Conservation (phyloP, 768 basidiomycete species). For the Chlorophyllum brunneum region DNA sequence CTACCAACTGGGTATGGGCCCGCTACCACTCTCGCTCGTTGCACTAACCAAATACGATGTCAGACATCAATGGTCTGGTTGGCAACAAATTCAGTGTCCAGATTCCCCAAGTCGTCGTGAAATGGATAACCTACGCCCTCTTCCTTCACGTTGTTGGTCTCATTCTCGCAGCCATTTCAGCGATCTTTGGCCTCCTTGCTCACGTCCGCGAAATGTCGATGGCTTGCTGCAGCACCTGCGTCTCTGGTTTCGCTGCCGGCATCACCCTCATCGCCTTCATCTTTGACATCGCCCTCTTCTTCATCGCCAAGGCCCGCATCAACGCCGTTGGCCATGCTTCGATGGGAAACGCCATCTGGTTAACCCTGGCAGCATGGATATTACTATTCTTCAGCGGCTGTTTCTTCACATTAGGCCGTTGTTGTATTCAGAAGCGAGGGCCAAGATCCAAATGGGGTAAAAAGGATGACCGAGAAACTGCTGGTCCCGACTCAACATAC, state of each 20-base stretch:
- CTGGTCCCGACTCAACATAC: conserved; percentile 27
- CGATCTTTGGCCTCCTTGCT: conserved; percentile 82
- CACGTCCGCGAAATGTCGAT: conserved; percentile 86
- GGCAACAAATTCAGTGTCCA: conserved; percentile 61
- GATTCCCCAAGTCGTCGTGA: conserved; percentile 80
- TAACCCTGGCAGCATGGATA: conserved; percentile 83
- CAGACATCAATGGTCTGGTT: conserved; percentile 82
- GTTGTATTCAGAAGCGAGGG: conserved; percentile 61
- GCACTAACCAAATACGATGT: conserved; percentile 4
- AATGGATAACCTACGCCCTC: conserved; percentile 94
- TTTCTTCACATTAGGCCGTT: conserved; percentile 80
- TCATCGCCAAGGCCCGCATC: conserved; percentile 83
- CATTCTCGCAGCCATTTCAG: conserved; percentile 61
- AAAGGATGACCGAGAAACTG: conserved; percentile 32
- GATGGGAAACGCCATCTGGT: conserved; percentile 89
- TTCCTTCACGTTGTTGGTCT: conserved; percentile 91
- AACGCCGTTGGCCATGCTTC: conserved; percentile 72
- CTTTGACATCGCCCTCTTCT: conserved; percentile 90
- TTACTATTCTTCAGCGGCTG: conserved; percentile 89
- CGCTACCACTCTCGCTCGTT: conserved; percentile 4
- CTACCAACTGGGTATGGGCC: conserved; percentile 69
- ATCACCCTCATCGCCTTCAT: conserved; percentile 85
- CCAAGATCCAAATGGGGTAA: conserved; percentile 35
- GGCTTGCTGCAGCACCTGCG: conserved; percentile 75
- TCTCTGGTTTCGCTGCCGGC: conserved; percentile 77